These are phyloP conservation scores for Colletotrichum agaves DNA, from an alignment of 2,329 filamentous ascomycete genomes.

Conservation along the genomic window DNA sequence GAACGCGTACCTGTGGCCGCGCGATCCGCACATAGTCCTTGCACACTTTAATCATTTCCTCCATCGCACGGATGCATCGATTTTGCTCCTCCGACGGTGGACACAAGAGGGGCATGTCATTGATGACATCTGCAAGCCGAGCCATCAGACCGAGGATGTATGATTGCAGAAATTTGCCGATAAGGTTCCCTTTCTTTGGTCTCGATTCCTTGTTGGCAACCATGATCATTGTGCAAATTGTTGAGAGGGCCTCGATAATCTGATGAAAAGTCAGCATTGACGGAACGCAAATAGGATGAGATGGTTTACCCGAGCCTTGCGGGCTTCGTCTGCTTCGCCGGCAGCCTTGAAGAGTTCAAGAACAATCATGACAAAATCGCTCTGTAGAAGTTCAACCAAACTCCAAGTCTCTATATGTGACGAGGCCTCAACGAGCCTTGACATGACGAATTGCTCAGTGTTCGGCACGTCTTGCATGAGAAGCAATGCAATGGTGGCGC, in stretches of 20 bases:
- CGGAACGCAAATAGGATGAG: neutral
- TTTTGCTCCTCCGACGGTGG: slow-evolving; percentile 75
- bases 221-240: slow-evolving; percentile 56
- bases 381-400: slow-evolving; percentile 75
- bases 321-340: slow-evolving; percentile 72
- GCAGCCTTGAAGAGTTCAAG: slow-evolving; percentile 85
- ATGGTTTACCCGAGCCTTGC: slow-evolving; percentile 64
- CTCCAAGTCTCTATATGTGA: slow-evolving; percentile 74
- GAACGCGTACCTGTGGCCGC: slow-evolving; percentile 77
- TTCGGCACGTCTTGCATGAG: slow-evolving; percentile 67
- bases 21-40: slow-evolving; percentile 79
- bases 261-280: slow-evolving; percentile 40
- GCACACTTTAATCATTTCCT: slow-evolving; percentile 85
- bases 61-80: slow-evolving; percentile 83
- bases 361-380: slow-evolving; percentile 79
- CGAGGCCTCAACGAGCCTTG: slow-evolving; percentile 74
- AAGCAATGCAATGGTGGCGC: slow-evolving; percentile 67
- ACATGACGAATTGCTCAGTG: slow-evolving; percentile 74
- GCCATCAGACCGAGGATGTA: slow-evolving; percentile 90
- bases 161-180: slow-evolving; percentile 81
- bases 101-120: slow-evolving; percentile 67
- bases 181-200: slow-evolving; percentile 63
- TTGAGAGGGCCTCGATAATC: slow-evolving; percentile 59
- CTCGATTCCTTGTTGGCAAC: slow-evolving; percentile 54
- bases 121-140: slow-evolving; percentile 81